These are phyloP conservation scores for Hordeum pubiflorum DNA, from an alignment of 202 grass and related monocot genomes.

Conservation along the genomic window DNA sequence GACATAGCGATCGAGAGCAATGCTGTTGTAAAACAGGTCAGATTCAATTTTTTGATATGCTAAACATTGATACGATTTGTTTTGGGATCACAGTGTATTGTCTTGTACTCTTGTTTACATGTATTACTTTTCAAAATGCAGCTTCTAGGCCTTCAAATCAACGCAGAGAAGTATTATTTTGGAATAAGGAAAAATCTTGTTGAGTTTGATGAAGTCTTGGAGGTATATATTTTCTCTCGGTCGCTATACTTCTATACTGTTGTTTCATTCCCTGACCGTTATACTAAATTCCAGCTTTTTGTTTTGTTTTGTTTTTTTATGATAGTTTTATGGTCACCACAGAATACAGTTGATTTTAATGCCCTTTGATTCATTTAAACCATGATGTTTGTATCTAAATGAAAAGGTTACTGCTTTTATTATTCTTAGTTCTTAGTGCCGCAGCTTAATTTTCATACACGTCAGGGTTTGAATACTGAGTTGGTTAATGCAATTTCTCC, in stretches of 20 bases:
- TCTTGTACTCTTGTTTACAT: constrained; percentile 24
- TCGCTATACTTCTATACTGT: not conserved
- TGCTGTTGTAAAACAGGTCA: constrained; percentile 83
- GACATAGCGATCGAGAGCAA: constrained; percentile 79
- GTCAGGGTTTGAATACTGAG: not conserved
- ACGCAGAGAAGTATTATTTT: constrained; percentile 96
- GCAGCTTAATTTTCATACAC: not conserved
- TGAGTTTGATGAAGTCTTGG: constrained; percentile 97
- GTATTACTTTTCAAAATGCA: constrained; percentile 28
- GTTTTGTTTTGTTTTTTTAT: not conserved
- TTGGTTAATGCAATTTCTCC: not conserved
- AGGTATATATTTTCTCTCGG: constrained; percentile 33
- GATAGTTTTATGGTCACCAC: not conserved
- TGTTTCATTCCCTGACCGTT: not conserved
- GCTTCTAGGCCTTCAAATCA: constrained; percentile 97
- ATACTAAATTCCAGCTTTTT: not conserved
- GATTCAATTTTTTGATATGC: constrained; percentile 6
- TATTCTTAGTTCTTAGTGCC: not conserved
- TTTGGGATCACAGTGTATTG: constrained; percentile 15
- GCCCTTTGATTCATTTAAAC: not conserved
- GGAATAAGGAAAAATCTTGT: constrained; percentile 92
- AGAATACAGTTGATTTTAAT: not conserved
- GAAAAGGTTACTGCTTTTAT: not conserved
- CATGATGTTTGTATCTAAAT: not conserved
- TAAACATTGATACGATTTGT: not conserved